These are phyloP conservation scores for Boletus rex-veris DNA, from an alignment of 768 basidiomycete genomes.

Conservation along the genomic window DNA sequence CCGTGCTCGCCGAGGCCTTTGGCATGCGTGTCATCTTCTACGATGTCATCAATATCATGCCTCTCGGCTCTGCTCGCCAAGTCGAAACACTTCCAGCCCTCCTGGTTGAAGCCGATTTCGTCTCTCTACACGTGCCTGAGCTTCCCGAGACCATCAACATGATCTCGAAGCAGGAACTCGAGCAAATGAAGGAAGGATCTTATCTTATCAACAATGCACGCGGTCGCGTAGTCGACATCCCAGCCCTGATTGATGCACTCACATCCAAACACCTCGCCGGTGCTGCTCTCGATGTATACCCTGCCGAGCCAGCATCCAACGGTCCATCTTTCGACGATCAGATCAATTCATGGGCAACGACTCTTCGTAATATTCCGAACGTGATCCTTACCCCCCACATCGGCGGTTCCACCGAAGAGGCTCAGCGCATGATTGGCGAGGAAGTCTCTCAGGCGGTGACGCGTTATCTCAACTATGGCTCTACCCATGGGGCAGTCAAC, in stretches of 20 bases:
- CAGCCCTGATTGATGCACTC: conserved; percentile 77
- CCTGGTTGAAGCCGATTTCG: conserved; percentile 81
- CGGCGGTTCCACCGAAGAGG: conserved; percentile 98
- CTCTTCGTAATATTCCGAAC: conserved; percentile 76
- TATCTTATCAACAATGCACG: conserved; percentile 99
- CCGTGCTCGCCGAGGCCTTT: conserved; percentile 93
- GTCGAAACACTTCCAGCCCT: conserved; percentile 75
- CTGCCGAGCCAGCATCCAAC: conserved; percentile 88
- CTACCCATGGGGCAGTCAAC: conserved; percentile 91
- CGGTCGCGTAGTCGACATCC: conserved; percentile 92
- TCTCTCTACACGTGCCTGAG: conserved; percentile 96
- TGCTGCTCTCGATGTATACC: conserved; percentile 93
- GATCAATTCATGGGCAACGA: conserved; percentile 79
- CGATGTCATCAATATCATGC: conserved; percentile 96
- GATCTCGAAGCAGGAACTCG: conserved; percentile 74
- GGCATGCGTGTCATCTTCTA: conserved; percentile 95
- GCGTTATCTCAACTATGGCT: conserved; percentile 90
- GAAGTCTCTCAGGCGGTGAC: conserved; percentile 84
- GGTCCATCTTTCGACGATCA: conserved; percentile 87
- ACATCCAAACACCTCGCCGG: conserved; percentile 83
- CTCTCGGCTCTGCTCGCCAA: conserved; percentile 89
- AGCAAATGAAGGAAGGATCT: conserved; percentile 90
- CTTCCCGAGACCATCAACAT: conserved; percentile 93
- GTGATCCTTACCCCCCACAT: conserved; percentile 98
- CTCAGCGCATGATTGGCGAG: conserved; percentile 94